phyloP scores from a whole-genome alignment of 495 filamentous ascomycete genomes.

The Cercophora sp. region DNA sequence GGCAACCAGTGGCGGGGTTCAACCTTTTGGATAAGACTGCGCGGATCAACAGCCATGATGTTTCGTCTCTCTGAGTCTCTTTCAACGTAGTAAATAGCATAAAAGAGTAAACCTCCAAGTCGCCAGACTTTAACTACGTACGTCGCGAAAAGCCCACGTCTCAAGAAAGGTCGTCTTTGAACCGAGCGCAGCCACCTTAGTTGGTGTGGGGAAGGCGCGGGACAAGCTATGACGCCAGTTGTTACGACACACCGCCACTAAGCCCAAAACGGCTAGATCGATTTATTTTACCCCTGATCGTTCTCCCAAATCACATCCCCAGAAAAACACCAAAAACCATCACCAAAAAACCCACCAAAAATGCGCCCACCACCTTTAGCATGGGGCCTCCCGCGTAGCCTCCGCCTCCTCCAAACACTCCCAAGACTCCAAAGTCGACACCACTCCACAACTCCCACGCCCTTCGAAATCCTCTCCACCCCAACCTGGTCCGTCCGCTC shows the following conservation, averaged over 20 bases:
- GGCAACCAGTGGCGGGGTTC: slow-evolving; percentile 19
- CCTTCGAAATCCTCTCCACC: slow-evolving; percentile 51
- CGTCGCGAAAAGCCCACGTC: no score
- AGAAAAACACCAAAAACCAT: no score
- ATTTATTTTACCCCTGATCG: no score
- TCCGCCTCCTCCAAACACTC: not conserved
- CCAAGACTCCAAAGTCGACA: not conserved
- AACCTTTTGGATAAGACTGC: slow-evolving; percentile 44
- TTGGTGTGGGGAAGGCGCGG: no score
- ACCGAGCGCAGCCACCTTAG: no score
- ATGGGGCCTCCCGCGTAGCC: not conserved
- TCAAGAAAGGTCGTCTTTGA: no score
- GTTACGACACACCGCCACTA: not conserved
- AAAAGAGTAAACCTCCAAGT: no score
- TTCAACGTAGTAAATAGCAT: no score
- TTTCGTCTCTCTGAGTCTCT: slow-evolving; percentile 9
- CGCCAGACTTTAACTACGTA: no score
- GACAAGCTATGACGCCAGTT: slow-evolving; percentile 6
- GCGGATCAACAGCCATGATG: slow-evolving; percentile 46
- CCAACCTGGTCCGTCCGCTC: slow-evolving; percentile 85
- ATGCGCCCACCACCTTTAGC: no score
- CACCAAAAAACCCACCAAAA: no score
- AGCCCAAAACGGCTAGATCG: not conserved
- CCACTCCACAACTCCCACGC: slow-evolving; percentile 10
- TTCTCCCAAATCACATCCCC: no score